Conservation (phyloP, 1,139 yeast genomes). For the Candida tetrigidarum region DNA sequence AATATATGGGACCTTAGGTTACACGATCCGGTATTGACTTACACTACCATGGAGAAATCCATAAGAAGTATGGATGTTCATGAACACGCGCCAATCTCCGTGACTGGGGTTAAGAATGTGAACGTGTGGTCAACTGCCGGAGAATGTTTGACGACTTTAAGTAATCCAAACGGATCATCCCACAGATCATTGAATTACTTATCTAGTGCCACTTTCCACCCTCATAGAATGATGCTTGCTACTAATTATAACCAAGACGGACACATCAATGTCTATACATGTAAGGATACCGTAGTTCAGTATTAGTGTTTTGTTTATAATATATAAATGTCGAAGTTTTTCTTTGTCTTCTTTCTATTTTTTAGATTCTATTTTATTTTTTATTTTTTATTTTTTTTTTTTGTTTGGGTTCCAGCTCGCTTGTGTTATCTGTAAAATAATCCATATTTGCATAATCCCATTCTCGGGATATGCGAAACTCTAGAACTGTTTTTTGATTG, state of each 20-base stretch:
- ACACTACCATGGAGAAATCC: slow-evolving; percentile 58
- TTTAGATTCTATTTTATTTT: background rate
- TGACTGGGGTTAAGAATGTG: slow-evolving; percentile 83
- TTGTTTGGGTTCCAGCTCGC: background rate
- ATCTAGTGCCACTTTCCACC: slow-evolving; percentile 79
- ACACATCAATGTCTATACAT: slow-evolving; percentile 63
- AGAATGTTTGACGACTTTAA: slow-evolving; percentile 64
- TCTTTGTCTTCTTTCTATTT: background rate
- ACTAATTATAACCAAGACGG: slow-evolving; percentile 83
- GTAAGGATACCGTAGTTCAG: slow-evolving; percentile 45
- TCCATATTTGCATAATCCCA: background rate
- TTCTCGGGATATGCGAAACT: background rate
- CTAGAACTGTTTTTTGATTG: background rate
- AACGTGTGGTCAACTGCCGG: slow-evolving; percentile 91
- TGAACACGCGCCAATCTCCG: slow-evolving; percentile 94
- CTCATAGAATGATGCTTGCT: slow-evolving; percentile 94
- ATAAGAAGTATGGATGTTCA: slow-evolving; percentile 83
- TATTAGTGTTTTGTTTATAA: slow-evolving; percentile 21
- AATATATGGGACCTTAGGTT: slow-evolving; percentile 89
- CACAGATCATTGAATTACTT: slow-evolving; percentile 54
- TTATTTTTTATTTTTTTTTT: background rate
- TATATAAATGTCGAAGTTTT: background rate
- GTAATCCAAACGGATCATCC: slow-evolving; percentile 53
- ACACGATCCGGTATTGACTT: slow-evolving; percentile 71
- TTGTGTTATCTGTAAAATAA: slow-evolving; percentile 2